These are phyloP conservation scores for Echinochloa phyllopogon DNA, from an alignment of 176 grass and related monocot species.

Conservation along the genomic window DNA sequence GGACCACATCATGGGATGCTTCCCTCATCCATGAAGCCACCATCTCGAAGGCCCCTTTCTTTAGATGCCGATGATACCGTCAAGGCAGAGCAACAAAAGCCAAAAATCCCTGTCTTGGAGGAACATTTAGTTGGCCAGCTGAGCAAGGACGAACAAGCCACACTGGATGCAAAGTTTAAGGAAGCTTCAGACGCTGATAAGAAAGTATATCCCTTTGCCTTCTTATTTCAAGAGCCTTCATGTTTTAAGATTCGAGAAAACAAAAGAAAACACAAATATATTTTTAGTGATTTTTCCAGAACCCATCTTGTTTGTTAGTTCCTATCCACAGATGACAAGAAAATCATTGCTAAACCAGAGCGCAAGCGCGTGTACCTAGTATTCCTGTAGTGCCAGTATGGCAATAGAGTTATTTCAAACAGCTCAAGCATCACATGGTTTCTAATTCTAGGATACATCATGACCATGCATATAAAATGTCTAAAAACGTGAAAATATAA, in stretches of 20 bases:
- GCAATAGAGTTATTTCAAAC: neutral
- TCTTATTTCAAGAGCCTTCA: slow-evolving; percentile 18
- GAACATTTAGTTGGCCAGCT: slow-evolving; percentile 87
- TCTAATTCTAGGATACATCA: neutral
- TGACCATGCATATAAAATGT: neutral
- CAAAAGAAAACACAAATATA: neutral
- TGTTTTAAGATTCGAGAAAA: slow-evolving; percentile 23
- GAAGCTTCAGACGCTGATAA: slow-evolving; percentile 95
- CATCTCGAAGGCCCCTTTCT: slow-evolving; percentile 62
- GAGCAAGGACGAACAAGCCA: slow-evolving; percentile 88
- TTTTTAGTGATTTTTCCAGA: slow-evolving; percentile 7
- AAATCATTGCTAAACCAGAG: neutral
- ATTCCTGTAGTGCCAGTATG: neutral
- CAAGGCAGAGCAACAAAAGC: slow-evolving; percentile 68
- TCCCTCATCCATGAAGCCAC: slow-evolving; percentile 66
- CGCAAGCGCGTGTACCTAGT: neutral
- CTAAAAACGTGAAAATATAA: slow-evolving; percentile 3
- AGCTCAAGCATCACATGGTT: neutral
- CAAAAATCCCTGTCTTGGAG: slow-evolving; percentile 87
- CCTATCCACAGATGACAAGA: neutral
- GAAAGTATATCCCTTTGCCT: slow-evolving; percentile 52
- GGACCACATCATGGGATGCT: slow-evolving; percentile 58
- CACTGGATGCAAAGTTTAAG: slow-evolving; percentile 82
- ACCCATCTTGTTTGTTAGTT: neutral
- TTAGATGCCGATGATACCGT: slow-evolving; percentile 53